Evolutionary conservation across 108 stramenopile genomes (phyloP), one percentile per base, ranked within the genome.

Genomic region (Nitzschia putrida): DNA sequence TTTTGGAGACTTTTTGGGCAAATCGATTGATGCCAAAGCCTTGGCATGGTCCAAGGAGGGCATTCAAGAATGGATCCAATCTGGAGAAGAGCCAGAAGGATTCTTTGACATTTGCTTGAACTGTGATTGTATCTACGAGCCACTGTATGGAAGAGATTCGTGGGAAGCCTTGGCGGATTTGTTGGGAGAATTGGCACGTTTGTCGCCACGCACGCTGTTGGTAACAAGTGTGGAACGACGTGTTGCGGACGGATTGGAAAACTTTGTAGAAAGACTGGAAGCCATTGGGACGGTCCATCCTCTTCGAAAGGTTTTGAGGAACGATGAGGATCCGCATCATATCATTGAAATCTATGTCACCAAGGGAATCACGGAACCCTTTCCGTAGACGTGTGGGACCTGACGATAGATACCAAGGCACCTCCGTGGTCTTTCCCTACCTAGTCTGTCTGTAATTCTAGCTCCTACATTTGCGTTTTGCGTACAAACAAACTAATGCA

Each of bases 111-210:
- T 91, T 44, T 83, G 90, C 40, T 51, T 94, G 21, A 90, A 91
- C 65, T 94, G 90, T 53, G 93, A 94, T 68, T 94, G 93, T 72
- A 75, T 94, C 10, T 94, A 85, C 66, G 90, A 90, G 67, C 90
- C 88, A 18, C 66, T 94, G 25, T 94, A 94, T 72, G 93, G 93
- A 44, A 67, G 85, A 56, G 73, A 76, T 14, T 70, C 82, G 12
- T 94, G 89, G 89, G 73, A 85, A 52, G 44, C 77, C 10, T 60
- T 94, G 51, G 83, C 82, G 18, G 87, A 90, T 71, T 77, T 81
- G 0, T 78, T 91, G 54, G 78, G 83, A 29, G 87, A 83, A 49
- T 53, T 89, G 14, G 65, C 87, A 6, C 51, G 57, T 47, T 21
- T 72, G n/a, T 83, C 83, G 55, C 88, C 88, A 0, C 39, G 63